Percentiles rank a stretch among this genome's conserved stretches.
phyloP scores from a whole-genome alignment of 1,284 basidiomycete genomes.

The Melanopsichium pennsylvanicum region DNA sequence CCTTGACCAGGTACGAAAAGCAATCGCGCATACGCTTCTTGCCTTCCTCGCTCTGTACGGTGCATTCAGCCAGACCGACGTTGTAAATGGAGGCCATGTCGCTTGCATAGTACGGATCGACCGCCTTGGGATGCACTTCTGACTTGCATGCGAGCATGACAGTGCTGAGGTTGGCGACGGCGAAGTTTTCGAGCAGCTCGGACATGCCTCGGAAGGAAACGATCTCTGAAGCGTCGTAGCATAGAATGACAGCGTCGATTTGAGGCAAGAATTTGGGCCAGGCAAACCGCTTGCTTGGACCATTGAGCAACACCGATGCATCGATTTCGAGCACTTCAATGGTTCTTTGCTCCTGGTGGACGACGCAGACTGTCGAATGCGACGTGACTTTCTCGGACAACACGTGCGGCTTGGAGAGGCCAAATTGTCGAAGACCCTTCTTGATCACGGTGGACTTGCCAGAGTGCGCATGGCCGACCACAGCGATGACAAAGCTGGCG shows the following conservation, averaged over 20 bases:
- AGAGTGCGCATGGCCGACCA: conserved; percentile 52
- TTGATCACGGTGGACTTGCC: conserved; percentile 62
- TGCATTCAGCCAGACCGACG: conserved; percentile 61
- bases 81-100: conserved; percentile 62
- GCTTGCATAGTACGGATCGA: conserved; percentile 61
- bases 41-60: conserved; percentile 58
- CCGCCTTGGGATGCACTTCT: conserved; percentile 55
- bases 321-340: conserved; percentile 63
- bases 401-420: conserved; percentile 55
- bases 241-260: conserved; percentile 61
- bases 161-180: conserved; percentile 49
- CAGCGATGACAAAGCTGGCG: conserved; percentile 60
- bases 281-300: conserved; percentile 55
- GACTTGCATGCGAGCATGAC: conserved; percentile 64
- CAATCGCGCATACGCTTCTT: conserved; percentile 63
- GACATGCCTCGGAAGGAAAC: conserved; percentile 60
- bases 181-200: conserved; percentile 59
- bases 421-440: conserved; percentile 59
- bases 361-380: conserved; percentile 59
- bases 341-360: conserved; percentile 57
- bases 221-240: conserved; percentile 59
- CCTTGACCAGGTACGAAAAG: conserved; percentile 61
- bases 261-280: conserved; percentile 59
- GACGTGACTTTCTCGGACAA: conserved; percentile 58
- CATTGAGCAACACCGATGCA: conserved; percentile 54